Percentiles rank a stretch among this genome's conserved stretches.
Evolutionary conservation across 768 basidiomycete species (phyloP).

Genomic region (Krasilnikovozyma curviuscula): DNA sequence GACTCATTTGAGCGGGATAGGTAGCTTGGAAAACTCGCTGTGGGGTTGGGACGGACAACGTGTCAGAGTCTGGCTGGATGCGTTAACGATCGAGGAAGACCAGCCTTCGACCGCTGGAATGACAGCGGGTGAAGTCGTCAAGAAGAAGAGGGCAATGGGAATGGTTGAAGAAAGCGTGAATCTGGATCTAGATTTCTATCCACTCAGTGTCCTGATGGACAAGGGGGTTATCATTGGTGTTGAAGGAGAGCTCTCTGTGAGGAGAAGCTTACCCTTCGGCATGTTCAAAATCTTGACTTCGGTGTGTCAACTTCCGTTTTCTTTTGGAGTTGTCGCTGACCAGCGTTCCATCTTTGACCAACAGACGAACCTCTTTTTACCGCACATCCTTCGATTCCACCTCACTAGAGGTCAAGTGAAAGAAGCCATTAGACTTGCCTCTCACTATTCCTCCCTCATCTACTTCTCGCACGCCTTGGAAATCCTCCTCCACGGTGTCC

Average conservation of each 20-base stretch:
- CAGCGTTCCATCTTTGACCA: neutral
- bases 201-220: conserved; percentile 96
- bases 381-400: conserved; percentile 71
- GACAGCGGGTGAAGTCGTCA: neutral
- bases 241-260: conserved; percentile 63
- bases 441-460: conserved; percentile 66
- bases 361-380: conserved; percentile 83
- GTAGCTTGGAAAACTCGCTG: conserved; percentile 81
- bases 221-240: conserved; percentile 96
- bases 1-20: conserved; percentile 89
- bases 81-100: conserved; percentile 63
- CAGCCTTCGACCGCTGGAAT: too few species aligned
- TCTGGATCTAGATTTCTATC: conserved; percentile 84
- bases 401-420: conserved; percentile 35
- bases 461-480: conserved; percentile 89
- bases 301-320: neutral
- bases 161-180: conserved; percentile 42
- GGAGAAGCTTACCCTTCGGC: conserved; percentile 61
- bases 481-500: conserved; percentile 77
- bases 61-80: conserved; percentile 88
- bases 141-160: neutral
- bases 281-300: conserved; percentile 78
- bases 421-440: conserved; percentile 70
- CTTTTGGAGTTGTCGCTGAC: neutral
- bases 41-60: conserved; percentile 84